phyloP scores from a whole-genome alignment of 176 grass and related monocot species.

The Bothriochloa decipiens region DNA sequence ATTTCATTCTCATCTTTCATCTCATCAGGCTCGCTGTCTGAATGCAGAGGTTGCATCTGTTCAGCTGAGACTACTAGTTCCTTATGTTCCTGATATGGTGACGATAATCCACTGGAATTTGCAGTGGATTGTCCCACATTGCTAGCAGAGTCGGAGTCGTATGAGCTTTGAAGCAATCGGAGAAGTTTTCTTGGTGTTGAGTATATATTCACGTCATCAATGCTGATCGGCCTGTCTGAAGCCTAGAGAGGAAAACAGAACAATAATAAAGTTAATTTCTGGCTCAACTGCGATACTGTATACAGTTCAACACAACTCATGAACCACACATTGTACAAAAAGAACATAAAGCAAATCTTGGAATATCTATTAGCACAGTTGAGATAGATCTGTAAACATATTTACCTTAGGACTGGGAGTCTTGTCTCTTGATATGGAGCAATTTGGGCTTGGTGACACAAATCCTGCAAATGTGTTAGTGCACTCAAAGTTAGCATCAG shows the following conservation, averaged over 20 bases:
- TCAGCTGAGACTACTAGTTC: conserved; percentile 22
- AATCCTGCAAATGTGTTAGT: conserved; percentile 72
- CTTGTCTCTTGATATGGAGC: conserved; percentile 34
- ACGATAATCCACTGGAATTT: not conserved
- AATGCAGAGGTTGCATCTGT: conserved; percentile 39
- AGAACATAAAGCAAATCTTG: not conserved
- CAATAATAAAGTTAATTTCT: not conserved
- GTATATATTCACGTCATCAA: conserved; percentile 75
- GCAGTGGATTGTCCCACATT: conserved; percentile 9
- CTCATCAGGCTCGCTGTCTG: conserved; percentile 46
- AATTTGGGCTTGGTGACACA: conserved; percentile 39
- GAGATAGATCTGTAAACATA: not conserved
- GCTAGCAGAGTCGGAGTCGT: conserved; percentile 41
- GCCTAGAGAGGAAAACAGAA: conserved; percentile 43
- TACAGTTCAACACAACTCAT: not conserved
- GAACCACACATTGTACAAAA: not conserved
- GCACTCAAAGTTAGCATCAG: conserved; percentile 50
- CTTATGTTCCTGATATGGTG: conserved; percentile 17
- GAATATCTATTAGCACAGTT: not conserved
- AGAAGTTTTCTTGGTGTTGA: conserved; percentile 74
- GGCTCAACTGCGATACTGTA: not conserved
- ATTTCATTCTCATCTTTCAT: conserved; percentile 41
- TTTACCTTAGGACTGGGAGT: conserved; percentile 74
- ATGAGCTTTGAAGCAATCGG: conserved; percentile 65
- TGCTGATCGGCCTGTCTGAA: conserved; percentile 45